Conservation (phyloP, 495 filamentous ascomycete genomes). For the Penicillium parvum region DNA sequence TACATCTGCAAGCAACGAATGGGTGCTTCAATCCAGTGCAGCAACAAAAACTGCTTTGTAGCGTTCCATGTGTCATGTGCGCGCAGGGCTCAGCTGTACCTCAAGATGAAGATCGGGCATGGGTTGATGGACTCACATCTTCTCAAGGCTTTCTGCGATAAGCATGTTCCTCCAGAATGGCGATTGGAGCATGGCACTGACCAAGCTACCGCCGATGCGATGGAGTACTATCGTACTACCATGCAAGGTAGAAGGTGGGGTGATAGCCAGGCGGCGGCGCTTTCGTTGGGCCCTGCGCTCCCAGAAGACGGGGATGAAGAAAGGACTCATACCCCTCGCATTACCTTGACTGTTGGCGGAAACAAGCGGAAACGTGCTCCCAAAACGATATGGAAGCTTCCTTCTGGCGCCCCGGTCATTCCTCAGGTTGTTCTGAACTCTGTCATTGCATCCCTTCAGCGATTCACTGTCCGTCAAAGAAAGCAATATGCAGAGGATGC, state of each 20-base stretch:
- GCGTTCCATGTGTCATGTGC: slow-evolving; percentile 99
- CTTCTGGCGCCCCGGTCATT: slow-evolving; percentile 92
- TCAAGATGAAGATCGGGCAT: slow-evolving; percentile 94
- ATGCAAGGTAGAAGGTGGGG: slow-evolving; percentile 89
- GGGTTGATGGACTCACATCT: slow-evolving; percentile 85
- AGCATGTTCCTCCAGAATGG: slow-evolving; percentile 89
- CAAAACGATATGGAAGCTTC: slow-evolving; percentile 84
- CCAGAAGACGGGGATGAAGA: slow-evolving; percentile 35
- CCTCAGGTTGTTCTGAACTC: slow-evolving; percentile 77
- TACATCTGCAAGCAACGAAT: slow-evolving; percentile 97
- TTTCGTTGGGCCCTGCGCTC: slow-evolving; percentile 66
- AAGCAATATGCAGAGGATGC: slow-evolving; percentile 90
- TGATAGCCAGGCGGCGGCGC: slow-evolving; percentile 81
- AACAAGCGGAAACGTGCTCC: slow-evolving; percentile 70
- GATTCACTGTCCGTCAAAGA: slow-evolving; percentile 76
- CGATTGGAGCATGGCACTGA: slow-evolving; percentile 78
- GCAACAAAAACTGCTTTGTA: slow-evolving; percentile 93
- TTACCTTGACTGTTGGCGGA: slow-evolving; percentile 60
- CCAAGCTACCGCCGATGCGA: slow-evolving; percentile 58
- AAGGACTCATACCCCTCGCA: slow-evolving; percentile 38
- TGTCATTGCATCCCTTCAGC: slow-evolving; percentile 71
- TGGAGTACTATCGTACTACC: slow-evolving; percentile 77
- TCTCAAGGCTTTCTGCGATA: slow-evolving; percentile 93
- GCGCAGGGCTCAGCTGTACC: slow-evolving; percentile 75
- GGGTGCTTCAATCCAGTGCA: slow-evolving; percentile 98